These are phyloP conservation scores for Osmozyma mogii DNA, from an alignment of 805 yeast genomes.

Conservation along the genomic window DNA sequence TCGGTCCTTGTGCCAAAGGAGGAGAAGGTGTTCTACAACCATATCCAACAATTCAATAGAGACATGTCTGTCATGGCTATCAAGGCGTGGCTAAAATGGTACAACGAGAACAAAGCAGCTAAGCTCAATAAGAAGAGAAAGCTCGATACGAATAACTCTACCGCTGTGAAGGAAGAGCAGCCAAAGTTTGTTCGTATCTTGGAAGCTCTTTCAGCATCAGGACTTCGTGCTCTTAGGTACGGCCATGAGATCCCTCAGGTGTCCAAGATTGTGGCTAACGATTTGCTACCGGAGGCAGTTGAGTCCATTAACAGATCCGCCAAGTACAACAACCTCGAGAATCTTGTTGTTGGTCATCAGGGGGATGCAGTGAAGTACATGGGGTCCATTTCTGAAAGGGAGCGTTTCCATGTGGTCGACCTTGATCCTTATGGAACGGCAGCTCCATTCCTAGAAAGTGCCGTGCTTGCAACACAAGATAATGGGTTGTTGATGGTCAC, in stretches of 20 bases:
- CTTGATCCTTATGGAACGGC: conserved; percentile 98
- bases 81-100: conserved; percentile 73
- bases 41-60: conserved; percentile 93
- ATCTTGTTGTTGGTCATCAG: conserved; percentile 55
- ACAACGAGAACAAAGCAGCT: conserved; percentile 29
- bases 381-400: conserved; percentile 38
- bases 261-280: conserved; percentile 77
- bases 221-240: conserved; percentile 87
- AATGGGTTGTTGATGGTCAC: conserved; percentile 85
- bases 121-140: conserved; percentile 17
- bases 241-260: conserved; percentile 84
- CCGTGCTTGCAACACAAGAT: conserved; percentile 74
- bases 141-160: conserved; percentile 10
- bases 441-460: conserved; percentile 89
- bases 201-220: conserved; percentile 94
- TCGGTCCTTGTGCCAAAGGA: conserved; percentile 73
- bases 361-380: conserved; percentile 91
- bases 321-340: conserved; percentile 50
- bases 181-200: conserved; percentile 43
- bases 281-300: conserved; percentile 80
- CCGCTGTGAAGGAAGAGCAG: conserved; percentile 1
- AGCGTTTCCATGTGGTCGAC: conserved; percentile 76
- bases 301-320: conserved; percentile 68
- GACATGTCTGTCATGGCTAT: conserved; percentile 83
- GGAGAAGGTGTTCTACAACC: conserved; percentile 86